Percentiles rank a stretch among this genome's conserved stretches.
Conservation (phyloP, 2,329 filamentous ascomycete genomes). For the Plectosphaerella cucumerina region DNA sequence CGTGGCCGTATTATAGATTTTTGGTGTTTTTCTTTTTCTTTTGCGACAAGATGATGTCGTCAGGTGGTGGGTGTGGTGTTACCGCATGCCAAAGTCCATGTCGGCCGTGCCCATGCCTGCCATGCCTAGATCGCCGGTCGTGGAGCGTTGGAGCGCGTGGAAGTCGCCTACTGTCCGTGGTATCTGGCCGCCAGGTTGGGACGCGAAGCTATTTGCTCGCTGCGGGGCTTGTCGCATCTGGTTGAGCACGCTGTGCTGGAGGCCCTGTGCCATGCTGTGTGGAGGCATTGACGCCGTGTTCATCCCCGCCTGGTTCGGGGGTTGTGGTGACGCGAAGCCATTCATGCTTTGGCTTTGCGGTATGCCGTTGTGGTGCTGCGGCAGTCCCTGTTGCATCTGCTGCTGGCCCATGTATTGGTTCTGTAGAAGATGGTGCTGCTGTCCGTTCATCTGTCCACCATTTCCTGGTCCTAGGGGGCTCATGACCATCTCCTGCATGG, state of each 20-base stretch:
- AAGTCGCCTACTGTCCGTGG: constrained; percentile 44
- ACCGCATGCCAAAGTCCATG: constrained; percentile 13
- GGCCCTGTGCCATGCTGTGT: constrained; percentile 19
- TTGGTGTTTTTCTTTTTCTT: too few relatives aligned
- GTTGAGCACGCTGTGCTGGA: constrained; percentile 13
- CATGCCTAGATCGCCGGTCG: constrained; percentile 17
- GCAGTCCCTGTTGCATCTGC: constrained; percentile 24
- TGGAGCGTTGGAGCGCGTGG: constrained; percentile 42
- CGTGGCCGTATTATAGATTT: neutral
- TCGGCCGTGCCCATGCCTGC: constrained; percentile 8
- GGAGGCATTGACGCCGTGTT: constrained; percentile 16
- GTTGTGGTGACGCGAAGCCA: constrained; percentile 8
- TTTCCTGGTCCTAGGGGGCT: constrained; percentile 37
- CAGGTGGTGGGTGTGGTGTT: neutral
- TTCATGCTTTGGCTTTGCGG: constrained; percentile 15
- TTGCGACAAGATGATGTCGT: neutral
- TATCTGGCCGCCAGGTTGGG: constrained; percentile 31
- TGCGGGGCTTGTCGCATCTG: constrained; percentile 27
- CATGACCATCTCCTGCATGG: constrained; percentile 52
- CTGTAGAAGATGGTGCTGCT: constrained; percentile 20
- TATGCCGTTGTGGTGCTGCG: constrained; percentile 24
- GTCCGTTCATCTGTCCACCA: constrained; percentile 15
- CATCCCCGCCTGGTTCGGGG: constrained; percentile 10
- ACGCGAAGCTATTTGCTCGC: constrained; percentile 33
- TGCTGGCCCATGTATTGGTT: constrained; percentile 19